These are phyloP conservation scores for Citrus glauca DNA, from an alignment of 345 rosid species.

Conservation along the genomic window DNA sequence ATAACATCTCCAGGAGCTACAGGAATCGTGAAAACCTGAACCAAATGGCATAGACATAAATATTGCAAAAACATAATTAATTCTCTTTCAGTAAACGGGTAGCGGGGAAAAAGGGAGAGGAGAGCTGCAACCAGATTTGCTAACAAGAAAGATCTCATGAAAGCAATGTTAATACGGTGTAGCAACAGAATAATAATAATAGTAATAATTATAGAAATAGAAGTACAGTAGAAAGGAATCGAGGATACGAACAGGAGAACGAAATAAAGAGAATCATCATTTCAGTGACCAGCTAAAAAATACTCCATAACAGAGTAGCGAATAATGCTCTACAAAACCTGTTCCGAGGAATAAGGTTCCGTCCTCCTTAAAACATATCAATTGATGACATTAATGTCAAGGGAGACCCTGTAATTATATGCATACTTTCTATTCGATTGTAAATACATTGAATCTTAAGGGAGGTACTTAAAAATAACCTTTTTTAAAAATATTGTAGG, in stretches of 20 bases:
- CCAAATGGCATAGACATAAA: not conserved
- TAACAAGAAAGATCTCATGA: not conserved
- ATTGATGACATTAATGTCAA: not conserved
- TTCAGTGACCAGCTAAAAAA: not conserved
- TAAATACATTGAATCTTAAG: no score
- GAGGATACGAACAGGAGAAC: not conserved
- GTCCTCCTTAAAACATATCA: not conserved
- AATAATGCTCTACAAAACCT: not conserved
- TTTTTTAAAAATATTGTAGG: no score
- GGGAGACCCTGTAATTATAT: no score
- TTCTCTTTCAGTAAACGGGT: not conserved
- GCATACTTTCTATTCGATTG: no score
- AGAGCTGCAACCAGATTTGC: not conserved
- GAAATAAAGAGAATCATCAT: not conserved
- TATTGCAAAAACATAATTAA: not conserved
- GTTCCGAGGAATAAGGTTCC: not conserved
- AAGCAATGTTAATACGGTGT: no score
- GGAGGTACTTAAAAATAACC: no score
- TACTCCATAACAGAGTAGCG: not conserved
- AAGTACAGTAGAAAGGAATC: not conserved
- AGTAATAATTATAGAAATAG: no score
- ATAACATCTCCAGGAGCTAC: constrained; percentile 94
- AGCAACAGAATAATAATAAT: not conserved
- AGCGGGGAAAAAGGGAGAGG: not conserved
- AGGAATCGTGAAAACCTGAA: constrained; percentile 73